phyloP scores from a whole-genome alignment of 2,329 filamentous ascomycete species.

The Xylogone sp. region DNA sequence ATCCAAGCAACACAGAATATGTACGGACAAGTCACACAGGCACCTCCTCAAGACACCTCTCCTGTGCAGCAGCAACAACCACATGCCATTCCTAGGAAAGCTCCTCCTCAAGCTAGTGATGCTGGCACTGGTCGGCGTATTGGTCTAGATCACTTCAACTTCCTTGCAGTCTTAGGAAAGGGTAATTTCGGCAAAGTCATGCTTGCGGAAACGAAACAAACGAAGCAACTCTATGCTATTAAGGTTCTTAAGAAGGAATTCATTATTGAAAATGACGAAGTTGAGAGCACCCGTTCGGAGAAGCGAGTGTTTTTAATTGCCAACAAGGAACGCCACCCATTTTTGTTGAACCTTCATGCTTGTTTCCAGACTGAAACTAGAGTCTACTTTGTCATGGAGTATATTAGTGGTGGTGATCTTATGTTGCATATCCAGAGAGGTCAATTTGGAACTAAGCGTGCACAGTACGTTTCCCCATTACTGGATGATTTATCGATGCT shows the following conservation, averaged over 20 bases:
- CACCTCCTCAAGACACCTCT: constrained; percentile 27
- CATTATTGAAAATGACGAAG: constrained; percentile 99
- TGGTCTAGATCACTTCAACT: constrained; percentile 97
- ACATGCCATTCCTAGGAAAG: constrained; percentile 43
- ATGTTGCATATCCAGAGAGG: constrained; percentile 99
- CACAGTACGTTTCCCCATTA: constrained; percentile 67
- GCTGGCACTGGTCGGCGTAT: constrained; percentile 78
- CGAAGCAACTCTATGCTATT: constrained; percentile 91
- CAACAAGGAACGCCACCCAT: constrained; percentile 95
- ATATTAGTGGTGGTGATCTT: constrained; percentile 95
- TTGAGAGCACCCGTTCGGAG: constrained; percentile 95
- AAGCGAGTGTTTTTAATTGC: constrained; percentile 97
- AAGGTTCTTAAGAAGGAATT: constrained; percentile 99
- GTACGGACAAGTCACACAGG: constrained; percentile 6
- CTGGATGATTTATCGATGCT: constrained; percentile 12
- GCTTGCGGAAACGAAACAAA: constrained; percentile 93
- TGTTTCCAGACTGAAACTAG: constrained; percentile 99
- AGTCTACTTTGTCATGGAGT: constrained; percentile 99
- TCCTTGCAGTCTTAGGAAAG: constrained; percentile 95
- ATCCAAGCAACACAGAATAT: not conserved
- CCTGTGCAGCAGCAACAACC: constrained; percentile 26
- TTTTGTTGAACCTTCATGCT: constrained; percentile 90
- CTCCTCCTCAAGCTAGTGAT: constrained; percentile 66
- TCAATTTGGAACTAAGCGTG: constrained; percentile 91
- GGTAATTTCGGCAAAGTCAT: constrained; percentile 99